phyloP scores from a whole-genome alignment of 306 rosid genomes.

The Carpinus viminea region DNA sequence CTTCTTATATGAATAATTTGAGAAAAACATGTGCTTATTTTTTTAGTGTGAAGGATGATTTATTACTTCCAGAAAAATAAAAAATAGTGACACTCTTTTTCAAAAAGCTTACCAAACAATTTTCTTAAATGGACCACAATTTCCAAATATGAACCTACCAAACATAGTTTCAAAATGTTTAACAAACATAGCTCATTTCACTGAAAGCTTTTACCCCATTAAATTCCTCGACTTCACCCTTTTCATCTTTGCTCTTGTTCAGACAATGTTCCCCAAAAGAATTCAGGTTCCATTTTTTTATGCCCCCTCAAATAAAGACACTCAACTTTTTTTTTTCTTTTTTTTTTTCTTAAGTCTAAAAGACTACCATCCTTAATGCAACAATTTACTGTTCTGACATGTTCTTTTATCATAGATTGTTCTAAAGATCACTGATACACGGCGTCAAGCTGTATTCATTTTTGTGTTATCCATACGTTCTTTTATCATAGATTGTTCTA shows the following conservation, averaged over 20 bases:
- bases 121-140: too few species aligned
- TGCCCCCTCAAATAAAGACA: background rate
- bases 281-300: background rate
- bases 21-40: too few species aligned
- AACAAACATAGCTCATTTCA: too few species aligned
- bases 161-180: too few species aligned
- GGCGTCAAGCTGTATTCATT: background rate
- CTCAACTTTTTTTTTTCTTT: background rate
- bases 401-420: background rate
- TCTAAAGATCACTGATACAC: background rate
- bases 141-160: too few species aligned
- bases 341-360: background rate
- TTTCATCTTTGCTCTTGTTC: background rate
- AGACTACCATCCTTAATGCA: background rate
- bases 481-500: background rate
- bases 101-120: too few species aligned
- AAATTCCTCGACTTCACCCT: background rate
- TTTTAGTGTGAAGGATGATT: too few species aligned
- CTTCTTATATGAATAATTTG: too few species aligned
- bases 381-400: background rate
- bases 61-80: too few species aligned
- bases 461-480: background rate
- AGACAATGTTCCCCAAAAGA: background rate
- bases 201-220: background rate
- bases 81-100: too few species aligned